phyloP scores from a whole-genome alignment of 1,284 basidiomycete genomes.

The Irpex sp. region DNA sequence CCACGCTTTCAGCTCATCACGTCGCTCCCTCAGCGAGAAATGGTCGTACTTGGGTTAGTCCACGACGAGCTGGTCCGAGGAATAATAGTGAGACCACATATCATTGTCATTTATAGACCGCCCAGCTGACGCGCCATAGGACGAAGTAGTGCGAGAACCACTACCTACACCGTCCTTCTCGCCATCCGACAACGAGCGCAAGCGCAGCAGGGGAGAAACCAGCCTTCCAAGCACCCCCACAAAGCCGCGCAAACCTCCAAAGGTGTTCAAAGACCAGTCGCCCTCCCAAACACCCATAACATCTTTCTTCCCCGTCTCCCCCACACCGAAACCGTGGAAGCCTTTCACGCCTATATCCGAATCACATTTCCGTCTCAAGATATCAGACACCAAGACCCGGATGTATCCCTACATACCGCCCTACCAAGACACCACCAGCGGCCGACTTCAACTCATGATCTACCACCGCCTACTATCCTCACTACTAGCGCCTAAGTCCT shows the following conservation, averaged over 20 bases:
- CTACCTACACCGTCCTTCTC: background rate
- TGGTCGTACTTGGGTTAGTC: slow-evolving; percentile 67
- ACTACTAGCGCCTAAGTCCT: slow-evolving; percentile 36
- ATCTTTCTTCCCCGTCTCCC: slow-evolving; percentile 6
- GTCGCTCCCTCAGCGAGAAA: slow-evolving; percentile 47
- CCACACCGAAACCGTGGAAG: background rate
- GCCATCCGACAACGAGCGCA: background rate
- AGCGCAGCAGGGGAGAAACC: background rate
- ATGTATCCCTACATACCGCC: slow-evolving; percentile 47
- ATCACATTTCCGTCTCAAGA: slow-evolving; percentile 35
- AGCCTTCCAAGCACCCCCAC: slow-evolving; percentile 5
- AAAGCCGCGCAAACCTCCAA: slow-evolving; percentile 2
- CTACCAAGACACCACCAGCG: slow-evolving; percentile 55
- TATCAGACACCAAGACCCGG: slow-evolving; percentile 82
- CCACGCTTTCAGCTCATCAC: background rate
- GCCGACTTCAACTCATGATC: slow-evolving; percentile 80
- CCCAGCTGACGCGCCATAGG: too few relatives aligned
- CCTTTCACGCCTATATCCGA: background rate
- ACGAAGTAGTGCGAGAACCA: slow-evolving; percentile 40
- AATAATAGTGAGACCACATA: slow-evolving; percentile 47
- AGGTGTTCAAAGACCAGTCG: background rate
- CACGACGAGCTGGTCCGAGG: slow-evolving; percentile 54
- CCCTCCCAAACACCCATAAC: slow-evolving; percentile 4
- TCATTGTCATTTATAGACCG: too few relatives aligned
- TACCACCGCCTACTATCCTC: slow-evolving; percentile 69